Evolutionary conservation across 78 protist species (phyloP), one percentile per base, ranked within the genome.

Genomic region (Anaeramoeba flamelloides): DNA sequence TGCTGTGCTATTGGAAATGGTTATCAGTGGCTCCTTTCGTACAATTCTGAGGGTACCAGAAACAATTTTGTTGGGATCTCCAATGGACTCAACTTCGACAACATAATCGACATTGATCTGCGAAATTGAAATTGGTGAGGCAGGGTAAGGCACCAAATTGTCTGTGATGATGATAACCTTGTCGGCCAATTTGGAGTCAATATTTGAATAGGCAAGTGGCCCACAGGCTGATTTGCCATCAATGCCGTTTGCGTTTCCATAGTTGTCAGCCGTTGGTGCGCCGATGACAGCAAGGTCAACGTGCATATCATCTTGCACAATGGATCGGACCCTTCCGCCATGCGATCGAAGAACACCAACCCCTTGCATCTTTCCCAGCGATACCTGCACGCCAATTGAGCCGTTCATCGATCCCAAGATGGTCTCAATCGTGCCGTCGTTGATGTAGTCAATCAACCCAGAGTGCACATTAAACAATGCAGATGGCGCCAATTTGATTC

Each of bases 151-250:
- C 2, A 8, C 40, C 75, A 80, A n/a, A 34, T 31, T 80, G 75
- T 80, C 82, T 2, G 82, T 80, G 75, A 80, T 77, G 2, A 80
- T 77, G 32, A 80, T 80, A 39, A 80, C 82, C 75, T 80, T 38
- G 38, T 80, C 8, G 75, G 82, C 82, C 1, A 32, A 34, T 32
- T 34, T 12, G 41, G 82, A 8, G 74, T 80, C 82, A 34, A 2
- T 2, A 30, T 38, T 12, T 17, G 82, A 12, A 2, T 80, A 80
- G 2, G 82, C 82, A 31, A 80, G 40, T 38, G 82, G 82, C 1
- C 82, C 82, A 34, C 40, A 80, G 75, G 41, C 75, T 17, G 41
- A 39, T 17, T 8, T 8, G 2, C 82, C 82, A 39, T 2, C 2
- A n/a, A 80, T 1, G 2, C 82, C 82, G 75, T 1, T 80, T 38